Percentiles rank a stretch among this genome's conserved stretches.
Evolutionary conservation across 257 asterid species (phyloP).

Genomic region (Perilla frutescens): DNA sequence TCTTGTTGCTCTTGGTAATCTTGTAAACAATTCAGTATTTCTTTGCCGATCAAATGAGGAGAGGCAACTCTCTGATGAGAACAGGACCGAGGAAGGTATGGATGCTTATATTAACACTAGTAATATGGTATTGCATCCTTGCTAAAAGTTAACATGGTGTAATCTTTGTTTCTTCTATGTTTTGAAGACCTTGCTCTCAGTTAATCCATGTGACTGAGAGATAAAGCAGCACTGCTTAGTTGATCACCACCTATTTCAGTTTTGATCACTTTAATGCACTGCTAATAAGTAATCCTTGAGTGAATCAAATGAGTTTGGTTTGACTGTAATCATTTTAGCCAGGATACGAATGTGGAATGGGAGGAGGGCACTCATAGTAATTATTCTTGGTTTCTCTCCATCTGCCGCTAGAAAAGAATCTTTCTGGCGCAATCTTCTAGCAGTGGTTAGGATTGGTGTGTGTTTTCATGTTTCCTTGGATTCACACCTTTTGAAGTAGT

Average conservation of each 20-base stretch:
- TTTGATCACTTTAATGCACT: conserved; percentile 8
- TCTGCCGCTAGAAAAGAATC: not conserved
- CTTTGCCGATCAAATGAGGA: conserved; percentile 79
- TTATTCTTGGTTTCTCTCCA: not conserved
- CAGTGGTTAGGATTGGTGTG: conserved; percentile 4
- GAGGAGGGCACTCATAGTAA: conserved; percentile 21
- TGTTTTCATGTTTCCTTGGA: not conserved
- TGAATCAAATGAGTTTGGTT: conserved; percentile 16
- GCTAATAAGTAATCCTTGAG: conserved; percentile 7
- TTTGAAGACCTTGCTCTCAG: conserved; percentile 16
- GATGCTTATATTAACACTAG: conserved; percentile 25
- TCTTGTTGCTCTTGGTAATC: conserved; percentile 97
- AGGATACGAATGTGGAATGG: not conserved
- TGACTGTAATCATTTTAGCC: not conserved
- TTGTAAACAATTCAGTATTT: conserved; percentile 89
- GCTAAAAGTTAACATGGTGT: conserved; percentile 16
- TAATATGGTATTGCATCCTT: conserved; percentile 11
- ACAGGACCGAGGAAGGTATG: conserved; percentile 75
- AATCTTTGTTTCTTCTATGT: conserved; percentile 5
- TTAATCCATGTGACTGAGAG: not conserved
- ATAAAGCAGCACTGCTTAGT: not conserved
- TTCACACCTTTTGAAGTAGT: not conserved
- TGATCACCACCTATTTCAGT: not conserved
- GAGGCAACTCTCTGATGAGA: conserved; percentile 58
- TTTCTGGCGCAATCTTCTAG: conserved; percentile 16